Conservation (phyloP, 2,329 filamentous ascomycete genomes). For the Nemania serpens region DNA sequence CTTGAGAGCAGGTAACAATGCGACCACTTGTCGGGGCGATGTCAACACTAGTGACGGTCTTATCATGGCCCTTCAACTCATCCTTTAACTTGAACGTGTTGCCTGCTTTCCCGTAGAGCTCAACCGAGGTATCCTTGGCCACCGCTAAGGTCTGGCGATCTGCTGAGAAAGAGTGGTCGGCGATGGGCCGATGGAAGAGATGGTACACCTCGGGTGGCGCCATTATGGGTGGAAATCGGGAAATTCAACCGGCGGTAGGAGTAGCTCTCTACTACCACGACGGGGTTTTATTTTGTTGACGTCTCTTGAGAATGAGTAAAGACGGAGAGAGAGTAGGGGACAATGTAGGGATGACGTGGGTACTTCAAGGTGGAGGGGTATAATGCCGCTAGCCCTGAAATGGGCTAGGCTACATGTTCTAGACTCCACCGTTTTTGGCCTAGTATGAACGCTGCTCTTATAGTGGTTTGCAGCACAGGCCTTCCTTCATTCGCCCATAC, state of each 20-base stretch:
- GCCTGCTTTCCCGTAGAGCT: conserved; percentile 79
- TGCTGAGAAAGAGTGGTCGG: conserved; percentile 96
- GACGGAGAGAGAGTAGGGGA: neutral
- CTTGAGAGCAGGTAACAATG: conserved; percentile 97
- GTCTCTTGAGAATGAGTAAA: neutral
- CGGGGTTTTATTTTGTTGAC: conserved; percentile 29
- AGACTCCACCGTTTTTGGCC: too few species aligned
- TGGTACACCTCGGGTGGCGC: conserved; percentile 89
- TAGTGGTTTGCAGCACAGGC: neutral
- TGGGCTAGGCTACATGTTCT: too few species aligned
- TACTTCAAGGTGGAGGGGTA: neutral
- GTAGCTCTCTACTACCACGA: conserved; percentile 95
- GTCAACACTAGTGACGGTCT: conserved; percentile 93
- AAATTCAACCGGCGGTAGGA: conserved; percentile 69
- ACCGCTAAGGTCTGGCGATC: conserved; percentile 89
- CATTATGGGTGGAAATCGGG: conserved; percentile 57
- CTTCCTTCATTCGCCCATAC: too few species aligned
- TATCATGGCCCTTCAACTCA: conserved; percentile 95
- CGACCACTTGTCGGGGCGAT: conserved; percentile 89
- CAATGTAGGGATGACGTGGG: too few species aligned
- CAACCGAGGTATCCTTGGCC: conserved; percentile 84
- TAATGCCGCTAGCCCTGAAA: too few species aligned
- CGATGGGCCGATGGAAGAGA: conserved; percentile 94
- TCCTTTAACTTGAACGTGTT: conserved; percentile 82
- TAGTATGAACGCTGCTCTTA: neutral